Evolutionary conservation across 2,329 filamentous ascomycete genomes (phyloP), one percentile per base, ranked within the genome.

Genomic region (Ascochyta pisi): DNA sequence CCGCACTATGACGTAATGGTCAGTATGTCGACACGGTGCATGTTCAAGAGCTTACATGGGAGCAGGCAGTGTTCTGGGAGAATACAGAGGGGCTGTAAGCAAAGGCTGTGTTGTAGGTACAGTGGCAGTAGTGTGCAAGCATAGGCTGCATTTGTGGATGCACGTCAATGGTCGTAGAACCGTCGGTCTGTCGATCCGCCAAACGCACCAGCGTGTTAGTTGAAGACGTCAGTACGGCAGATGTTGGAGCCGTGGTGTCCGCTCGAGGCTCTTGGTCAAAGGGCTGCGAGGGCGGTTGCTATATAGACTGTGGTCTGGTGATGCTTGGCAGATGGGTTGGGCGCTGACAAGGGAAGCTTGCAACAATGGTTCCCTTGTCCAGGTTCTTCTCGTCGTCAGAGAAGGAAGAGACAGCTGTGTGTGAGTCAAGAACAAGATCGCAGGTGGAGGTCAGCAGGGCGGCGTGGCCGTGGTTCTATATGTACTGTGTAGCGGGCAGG

Each of bases 1-100:
- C 77, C 77, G 69, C 78, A 81, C 79, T 82, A 75, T 73, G 68
- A 74, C 68, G 71, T 73, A 73, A 66, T 54, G 26, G 60, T 76
- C 48, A 76, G 73, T 67, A 62, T 22, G 33, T 57, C 22, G 41
- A 57, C 44, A 56, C 54, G 47, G 19, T 46, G 35, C 33, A 48
- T 49, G 54, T 41, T n/a, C 45, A 54, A 44, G 55, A 59, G 63
- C 79, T 77, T 81, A 81, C 79, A 66, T 81, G 73, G 49, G 69
- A 76, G 71, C 78, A 81, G 57, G 69, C 68, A 41, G 79, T 74
- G 51, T 78, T 76, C 59, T 78, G 68, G 24, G 75, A 78, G 67
- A 80, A 81, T 40, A 79, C 75, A 39, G 73, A 71, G 40, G 75
- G 67, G 54, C 77, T 76, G 62, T 76, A 79, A 29, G 73, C 64